These are phyloP conservation scores for Scheffersomyces illinoinensis DNA, from an alignment of 1,139 yeast genomes.

Conservation along the genomic window DNA sequence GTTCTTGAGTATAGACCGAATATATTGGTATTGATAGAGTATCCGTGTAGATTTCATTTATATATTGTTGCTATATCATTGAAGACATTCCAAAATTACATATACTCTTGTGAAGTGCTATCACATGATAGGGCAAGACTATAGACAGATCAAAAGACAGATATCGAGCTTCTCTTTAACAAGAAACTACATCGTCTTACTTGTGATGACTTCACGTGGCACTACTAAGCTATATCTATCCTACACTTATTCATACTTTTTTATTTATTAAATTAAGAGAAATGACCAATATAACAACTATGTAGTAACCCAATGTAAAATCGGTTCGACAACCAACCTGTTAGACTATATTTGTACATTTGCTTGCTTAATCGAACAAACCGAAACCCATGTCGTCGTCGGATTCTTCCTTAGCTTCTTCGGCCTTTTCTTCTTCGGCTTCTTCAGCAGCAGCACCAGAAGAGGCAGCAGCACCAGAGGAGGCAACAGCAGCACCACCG, in stretches of 20 bases:
- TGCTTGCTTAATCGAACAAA: constrained; percentile 68
- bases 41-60: neutral
- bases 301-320: constrained; percentile 1
- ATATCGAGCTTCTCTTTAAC: neutral
- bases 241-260: neutral
- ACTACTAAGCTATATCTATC: neutral
- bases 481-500: constrained; percentile 77
- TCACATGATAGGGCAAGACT: neutral
- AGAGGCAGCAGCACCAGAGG: constrained; percentile 47
- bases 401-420: constrained; percentile 42
- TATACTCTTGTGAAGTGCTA: too few species aligned
- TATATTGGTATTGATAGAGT: neutral
- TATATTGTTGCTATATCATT: neutral
- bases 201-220: too few species aligned
- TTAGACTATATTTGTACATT: neutral
- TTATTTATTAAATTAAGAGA: neutral
- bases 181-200: neutral
- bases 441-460: constrained; percentile 42
- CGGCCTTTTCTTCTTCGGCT: constrained; percentile 39
- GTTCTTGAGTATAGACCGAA: neutral
- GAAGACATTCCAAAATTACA: neutral
- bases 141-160: neutral
- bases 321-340: neutral
- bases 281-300: constrained; percentile 7
- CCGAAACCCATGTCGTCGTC: constrained; percentile 90